Evolutionary conservation across 495 filamentous ascomycete genomes (phyloP), one percentile per base, ranked within the genome.

Genomic region (Hypoxylon lenormandii): DNA sequence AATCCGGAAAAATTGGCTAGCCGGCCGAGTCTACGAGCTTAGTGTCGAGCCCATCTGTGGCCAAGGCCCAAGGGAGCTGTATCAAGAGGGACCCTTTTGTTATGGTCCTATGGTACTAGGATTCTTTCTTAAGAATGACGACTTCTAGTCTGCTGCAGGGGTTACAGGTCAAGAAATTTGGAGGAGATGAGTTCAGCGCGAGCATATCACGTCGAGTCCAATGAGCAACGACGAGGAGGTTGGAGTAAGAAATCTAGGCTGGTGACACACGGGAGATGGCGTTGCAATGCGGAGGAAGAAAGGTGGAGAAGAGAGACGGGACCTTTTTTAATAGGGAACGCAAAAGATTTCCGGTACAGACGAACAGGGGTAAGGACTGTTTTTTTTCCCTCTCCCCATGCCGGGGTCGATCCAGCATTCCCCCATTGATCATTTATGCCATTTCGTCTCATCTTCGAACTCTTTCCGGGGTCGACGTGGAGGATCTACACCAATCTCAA

Each of bases 261-360:
- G 62, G 68, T 66, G 58, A 22, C 40, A 66, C 56, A 66, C 62
- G 68, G 62, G 68, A 71, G 62, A 71, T 71, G 54, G 68, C 50
- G 68, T 71, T 49, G 52, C 68, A 71, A 50, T 71, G 68, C 68
- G 68, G 68, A 71, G 68, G 49, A 48, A 53, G 36, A 62, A 61
- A 13, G 61, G 61, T 65, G 68, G 61, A 62, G 68, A 61, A 70
- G 45, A 5, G 6, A 58, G 26, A 66, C 61, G 61, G 68, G 61
- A 61, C 51, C 40, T 37, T 37, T 37, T 37, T 65, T 57, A 59
- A 56, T 56, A 61, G 56, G 40, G 26, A 64, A 13, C 42, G 33
- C 46, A 47, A 37, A 47, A 54, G 62, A 62, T 66, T 62, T 66
- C 40, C 45, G 51, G 61, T 71, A 66, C 19, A 63, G 26, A 28